Percentiles rank a stretch among this genome's conserved stretches.
phyloP scores from a whole-genome alignment of 2,329 filamentous ascomycete species.

The Fusarium incarnatum region DNA sequence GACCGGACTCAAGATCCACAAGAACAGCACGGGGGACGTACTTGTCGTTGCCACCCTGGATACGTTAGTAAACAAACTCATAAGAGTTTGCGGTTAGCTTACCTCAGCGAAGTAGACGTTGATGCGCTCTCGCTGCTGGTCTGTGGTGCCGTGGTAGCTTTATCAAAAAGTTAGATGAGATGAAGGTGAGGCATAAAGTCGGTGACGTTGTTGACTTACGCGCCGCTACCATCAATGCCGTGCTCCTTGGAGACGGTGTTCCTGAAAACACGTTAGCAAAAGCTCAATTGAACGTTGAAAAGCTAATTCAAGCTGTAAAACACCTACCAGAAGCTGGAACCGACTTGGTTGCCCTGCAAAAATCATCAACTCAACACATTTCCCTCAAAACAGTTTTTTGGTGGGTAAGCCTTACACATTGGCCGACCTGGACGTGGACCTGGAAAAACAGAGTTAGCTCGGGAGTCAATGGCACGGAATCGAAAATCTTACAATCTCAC shows the following conservation, averaged over 20 bases:
- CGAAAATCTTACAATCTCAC: conserved; percentile 70
- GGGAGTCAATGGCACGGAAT: background rate
- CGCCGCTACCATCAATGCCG: conserved; percentile 94
- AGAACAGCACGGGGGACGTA: conserved; percentile 99
- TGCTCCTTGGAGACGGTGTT: conserved; percentile 90
- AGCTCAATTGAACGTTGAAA: background rate
- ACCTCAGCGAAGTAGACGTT: conserved; percentile 96
- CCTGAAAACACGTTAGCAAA: conserved; percentile 46
- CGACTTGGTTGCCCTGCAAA: conserved; percentile 97
- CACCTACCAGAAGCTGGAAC: conserved; percentile 90
- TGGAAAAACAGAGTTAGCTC: conserved; percentile 54
- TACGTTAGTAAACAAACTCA: conserved; percentile 13
- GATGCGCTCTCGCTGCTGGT: conserved; percentile 99
- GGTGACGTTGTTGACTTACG: conserved; percentile 63
- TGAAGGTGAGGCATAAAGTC: conserved; percentile 1
- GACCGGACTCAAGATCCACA: conserved; percentile 98
- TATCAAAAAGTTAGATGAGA: conserved; percentile 7
- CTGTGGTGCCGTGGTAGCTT: conserved; percentile 87
- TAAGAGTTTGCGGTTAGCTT: conserved; percentile 37
- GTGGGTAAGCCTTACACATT: conserved; percentile 81
- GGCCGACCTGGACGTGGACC: conserved; percentile 99
- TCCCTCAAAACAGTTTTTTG: conserved; percentile 43
- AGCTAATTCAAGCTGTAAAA: background rate
- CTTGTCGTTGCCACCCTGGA: conserved; percentile 92
- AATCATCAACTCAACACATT: conserved; percentile 28